Conservation (phyloP, 2,329 filamentous ascomycete species). For the Aspergillus persii region DNA sequence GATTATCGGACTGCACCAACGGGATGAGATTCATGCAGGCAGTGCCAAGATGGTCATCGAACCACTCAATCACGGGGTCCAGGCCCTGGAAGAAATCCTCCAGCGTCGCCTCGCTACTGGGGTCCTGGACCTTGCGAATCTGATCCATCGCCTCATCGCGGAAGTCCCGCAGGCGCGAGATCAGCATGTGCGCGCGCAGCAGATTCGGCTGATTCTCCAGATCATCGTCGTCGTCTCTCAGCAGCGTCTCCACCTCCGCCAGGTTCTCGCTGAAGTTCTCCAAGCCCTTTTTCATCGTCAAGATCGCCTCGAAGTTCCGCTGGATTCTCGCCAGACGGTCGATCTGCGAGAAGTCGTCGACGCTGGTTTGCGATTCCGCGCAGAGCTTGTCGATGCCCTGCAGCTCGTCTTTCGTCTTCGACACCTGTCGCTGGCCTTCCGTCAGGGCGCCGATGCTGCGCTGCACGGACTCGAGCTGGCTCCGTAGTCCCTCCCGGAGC, state of each 20-base stretch:
- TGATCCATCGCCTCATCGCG: slow-evolving; percentile 96
- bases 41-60: slow-evolving; percentile 89
- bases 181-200: slow-evolving; percentile 82
- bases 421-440: slow-evolving; percentile 87
- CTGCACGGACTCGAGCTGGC: slow-evolving; percentile 93
- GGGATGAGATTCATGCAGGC: slow-evolving; percentile 88
- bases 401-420: slow-evolving; percentile 95
- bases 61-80: slow-evolving; percentile 87
- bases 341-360: slow-evolving; percentile 94
- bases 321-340: slow-evolving; percentile 57
- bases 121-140: slow-evolving; percentile 74
- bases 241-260: slow-evolving; percentile 70
- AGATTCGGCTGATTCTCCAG: slow-evolving; percentile 89
- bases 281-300: slow-evolving; percentile 88
- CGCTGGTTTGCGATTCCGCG: slow-evolving; percentile 95
- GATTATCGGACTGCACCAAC: slow-evolving; percentile 81
- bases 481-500: slow-evolving; percentile 80
- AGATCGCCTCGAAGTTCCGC: slow-evolving; percentile 90
- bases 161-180: slow-evolving; percentile 89
- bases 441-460: slow-evolving; percentile 84
- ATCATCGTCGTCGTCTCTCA: slow-evolving; percentile 80
- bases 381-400: slow-evolving; percentile 97
- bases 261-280: slow-evolving; percentile 82
- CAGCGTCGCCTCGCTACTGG: slow-evolving; percentile 74
- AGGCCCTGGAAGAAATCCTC: slow-evolving; percentile 85